Evolutionary conservation across 2,329 filamentous ascomycete species (phyloP).

Genomic region (Scorias spongiosa): DNA sequence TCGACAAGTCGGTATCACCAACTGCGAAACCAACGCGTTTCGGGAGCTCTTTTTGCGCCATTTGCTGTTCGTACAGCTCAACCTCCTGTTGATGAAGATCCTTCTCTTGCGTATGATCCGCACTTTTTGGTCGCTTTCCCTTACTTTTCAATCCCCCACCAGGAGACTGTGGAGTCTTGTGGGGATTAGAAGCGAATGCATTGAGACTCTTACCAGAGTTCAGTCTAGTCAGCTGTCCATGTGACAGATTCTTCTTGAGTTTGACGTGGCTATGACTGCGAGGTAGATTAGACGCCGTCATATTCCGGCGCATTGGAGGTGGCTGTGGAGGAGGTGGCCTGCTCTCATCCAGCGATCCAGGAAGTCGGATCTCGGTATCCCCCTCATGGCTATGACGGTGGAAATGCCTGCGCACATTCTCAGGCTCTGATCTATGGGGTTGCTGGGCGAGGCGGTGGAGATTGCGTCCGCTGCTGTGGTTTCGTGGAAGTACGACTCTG

Average conservation of each 20-base stretch:
- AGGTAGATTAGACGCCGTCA: constrained; percentile 17
- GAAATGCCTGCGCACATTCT: constrained; percentile 10
- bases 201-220: constrained; percentile 24
- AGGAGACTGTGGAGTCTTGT: constrained; percentile 8
- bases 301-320: constrained; percentile 16
- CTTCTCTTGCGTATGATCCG: constrained; percentile 14
- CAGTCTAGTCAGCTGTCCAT: constrained; percentile 29
- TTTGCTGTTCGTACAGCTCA: constrained; percentile 14
- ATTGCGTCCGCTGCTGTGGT: constrained; percentile 19
- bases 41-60: constrained; percentile 1
- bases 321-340: constrained; percentile 1
- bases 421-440: constrained; percentile 4
- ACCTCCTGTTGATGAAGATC: constrained; percentile 15
- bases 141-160: constrained; percentile 8
- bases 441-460: constrained; percentile 15
- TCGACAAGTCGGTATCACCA: constrained; percentile 13
- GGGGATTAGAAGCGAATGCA: constrained; percentile 5
- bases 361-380: constrained; percentile 20
- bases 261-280: constrained; percentile 16
- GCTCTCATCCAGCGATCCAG: constrained; percentile 18
- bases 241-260: constrained; percentile 26
- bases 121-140: constrained; percentile 17
- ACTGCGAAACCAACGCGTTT: constrained; percentile 21
- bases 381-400: constrained; percentile 16
- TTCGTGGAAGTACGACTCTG: constrained; percentile 18